Evolutionary conservation across 2,329 filamentous ascomycete genomes (phyloP), one percentile per base, ranked within the genome.

Genomic region (Penicillium sp.): DNA sequence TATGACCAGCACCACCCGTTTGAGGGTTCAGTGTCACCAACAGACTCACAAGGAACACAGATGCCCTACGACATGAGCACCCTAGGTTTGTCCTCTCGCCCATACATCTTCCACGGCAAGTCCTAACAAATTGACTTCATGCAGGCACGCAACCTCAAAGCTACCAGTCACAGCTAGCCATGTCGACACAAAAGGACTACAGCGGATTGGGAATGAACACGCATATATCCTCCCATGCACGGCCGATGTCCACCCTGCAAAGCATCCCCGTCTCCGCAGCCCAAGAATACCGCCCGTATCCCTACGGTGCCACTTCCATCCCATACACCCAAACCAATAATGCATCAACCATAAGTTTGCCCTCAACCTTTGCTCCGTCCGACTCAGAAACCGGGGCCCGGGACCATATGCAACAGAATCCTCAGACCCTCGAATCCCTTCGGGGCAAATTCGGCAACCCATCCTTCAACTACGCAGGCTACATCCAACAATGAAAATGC

Each of bases 321-420:
- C 66, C 69, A 0, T 74, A 66, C 49, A 59, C 62, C 8, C 67
- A 70, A 45, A 62, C 65, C 31, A 70, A 67, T 38, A 52, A 53
- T 18, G n/a, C 70, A 18, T 70, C 71, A n/a, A 66, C 60, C 24
- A 56, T 73, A 52, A 73, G 64, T 42, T 66, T 73, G 12, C 68
- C 71, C 10, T 62, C 68, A 1, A 66, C 70, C 6, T 69, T 66
- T 42, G 65, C 66, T 15, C 61, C 66, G n/a, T 57, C 65, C 13
- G 67, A 70, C 23, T 53, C 65, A 12, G 59, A 51, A 15, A 52
- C 56, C n/a, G 46, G 60, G 10, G 45, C 63, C 7, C 60, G 64
- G 28, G 63, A 66, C 26, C 59, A 61, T 23, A 60, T 67, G 53
- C 58, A 60, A 42, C 56, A 62, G 29, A 52, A 31, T 10, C 59